Base-by-base conservation (phyloP, 2,329 filamentous ascomycete species). In the Aspergillus vadensis region DNA sequence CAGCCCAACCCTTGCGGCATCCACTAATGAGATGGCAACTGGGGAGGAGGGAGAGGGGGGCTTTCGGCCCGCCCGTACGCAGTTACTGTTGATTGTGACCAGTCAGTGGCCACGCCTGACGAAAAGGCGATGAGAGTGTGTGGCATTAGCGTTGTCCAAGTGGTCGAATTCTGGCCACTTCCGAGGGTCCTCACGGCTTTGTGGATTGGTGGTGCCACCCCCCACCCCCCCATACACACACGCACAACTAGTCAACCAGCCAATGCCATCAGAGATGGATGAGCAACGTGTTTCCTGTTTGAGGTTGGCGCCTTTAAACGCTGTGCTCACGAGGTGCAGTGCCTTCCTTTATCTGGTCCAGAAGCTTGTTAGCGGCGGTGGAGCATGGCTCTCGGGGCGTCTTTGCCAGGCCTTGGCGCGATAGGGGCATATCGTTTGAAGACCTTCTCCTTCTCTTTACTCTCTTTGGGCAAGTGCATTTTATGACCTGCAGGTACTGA, bases 11-110 rank as follows among this genome's bases (percentile, higher is more conserved):
- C 27, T 58, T 49, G 47, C 32, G 36, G 39, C 38, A 23, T 48
- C 55, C 32, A 48, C 54, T 51, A 58, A 63, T 60, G 55, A 60
- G 47, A 52, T 55, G 56, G 55, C 39, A 36, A 58, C 43, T 41
- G 43, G 50, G 58, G 32, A 36, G 32, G 30, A 14, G 12, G 12
- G 12, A 36, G 12, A 12, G 30, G 51, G 38, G 38, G 25, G 52
- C 19, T 27, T 55, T 60, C 58, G 47, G 51, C 48, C 58, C 58
- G 47, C 43, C 47, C 23, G 50, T 50, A 44, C 38, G 39, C 41
- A n/a, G 49, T 36, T 43, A 23, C 27, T 30, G 27, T 5, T 30
- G 27, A 57, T 19, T 19, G 47, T 48, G 55, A 39, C 51, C 59
- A 61, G 56, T 43, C 10, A 60, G 55, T 47, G 36, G 57, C 50